Conservation (phyloP, 257 asterid species). For the Plantago ovata region DNA sequence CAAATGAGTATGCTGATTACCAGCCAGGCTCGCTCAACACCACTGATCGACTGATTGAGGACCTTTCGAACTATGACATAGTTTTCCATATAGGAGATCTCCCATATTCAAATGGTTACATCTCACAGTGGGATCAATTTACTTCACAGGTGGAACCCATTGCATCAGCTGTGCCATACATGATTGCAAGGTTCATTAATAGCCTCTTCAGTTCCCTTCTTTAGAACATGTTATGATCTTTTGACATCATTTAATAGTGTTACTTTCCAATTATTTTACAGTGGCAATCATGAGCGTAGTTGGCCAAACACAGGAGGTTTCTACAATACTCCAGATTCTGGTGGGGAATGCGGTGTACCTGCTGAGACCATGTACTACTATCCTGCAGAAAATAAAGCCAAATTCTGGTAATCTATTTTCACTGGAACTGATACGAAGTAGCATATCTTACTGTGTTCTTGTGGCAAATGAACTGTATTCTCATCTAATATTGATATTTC, state of each 20-base stretch:
- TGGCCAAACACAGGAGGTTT: constrained; percentile 45
- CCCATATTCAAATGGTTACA: constrained; percentile 31
- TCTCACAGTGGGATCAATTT: constrained; percentile 54
- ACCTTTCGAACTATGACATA: constrained; percentile 38
- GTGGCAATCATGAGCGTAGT: constrained; percentile 53
- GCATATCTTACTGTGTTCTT: not conserved
- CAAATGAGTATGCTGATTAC: constrained; percentile 37
- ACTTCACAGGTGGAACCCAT: constrained; percentile 52
- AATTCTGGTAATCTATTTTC: constrained; percentile 35
- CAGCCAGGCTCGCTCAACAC: constrained; percentile 44
- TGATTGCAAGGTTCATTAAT: constrained; percentile 43
- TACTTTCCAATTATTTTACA: constrained; percentile 14
- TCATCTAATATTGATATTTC: too few species aligned
- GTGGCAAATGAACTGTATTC: too few species aligned
- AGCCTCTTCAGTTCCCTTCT: not conserved
- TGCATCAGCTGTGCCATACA: constrained; percentile 41
- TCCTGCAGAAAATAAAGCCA: constrained; percentile 49
- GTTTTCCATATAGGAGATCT: constrained; percentile 57
- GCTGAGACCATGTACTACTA: constrained; percentile 46
- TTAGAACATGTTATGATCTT: not conserved
- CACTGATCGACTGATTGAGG: constrained; percentile 46
- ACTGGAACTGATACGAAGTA: not conserved
- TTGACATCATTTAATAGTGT: not conserved
- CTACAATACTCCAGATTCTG: constrained; percentile 34
- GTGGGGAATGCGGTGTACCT: constrained; percentile 56